Evolutionary conservation across 176 grass and related monocot genomes (phyloP), one percentile per base, ranked within the genome.

Genomic region (Canna indica): DNA sequence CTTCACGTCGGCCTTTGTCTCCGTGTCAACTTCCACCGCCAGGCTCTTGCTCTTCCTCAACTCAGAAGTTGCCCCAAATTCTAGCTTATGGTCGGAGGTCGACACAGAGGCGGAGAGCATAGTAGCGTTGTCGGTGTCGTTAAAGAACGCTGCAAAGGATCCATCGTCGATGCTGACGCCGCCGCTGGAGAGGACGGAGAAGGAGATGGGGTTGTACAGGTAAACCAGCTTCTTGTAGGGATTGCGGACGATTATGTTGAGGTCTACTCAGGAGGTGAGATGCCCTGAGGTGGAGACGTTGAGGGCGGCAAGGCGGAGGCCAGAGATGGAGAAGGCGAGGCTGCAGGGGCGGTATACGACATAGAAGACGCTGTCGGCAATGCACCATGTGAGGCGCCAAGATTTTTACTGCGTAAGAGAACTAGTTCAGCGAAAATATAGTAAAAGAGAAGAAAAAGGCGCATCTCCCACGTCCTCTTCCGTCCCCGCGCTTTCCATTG

Each of bases 161-260:
- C 53, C 83, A 3, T 84, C 91, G 3, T 88, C 91, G 47, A 96
- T 77, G 68, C 84, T 83, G 29, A 81, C 85, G 70, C 78, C 85
- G 67, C 80, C 83, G n/a, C n/a, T n/a, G 69, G 87, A 87, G 38
- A 85, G 59, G 15, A 84, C 75, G 30, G 83, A 68, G 35, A 91
- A 64, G 35, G 91, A 52, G 81, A 96, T 82, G 74, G 90, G 84
- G 75, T 91, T 88, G 80, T 96, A 96, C 73, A 96, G 71, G 80
- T 83, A 96, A 39, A 88, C 88, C 61, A 96, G 78, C 88, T 96
- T 96, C 78, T 91, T 91, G 81, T 96, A 91, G 13, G 91, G 91
- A 77, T 96, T 96, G 50, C 36, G 84, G 47, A 81, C 85, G 24
- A 69, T 83, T 33, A 96, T 69, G 26, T 88, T 85, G 78, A 96